Base-by-base conservation (phyloP, 176 grass and related monocot genomes). In the Coix lacrymajobi region DNA sequence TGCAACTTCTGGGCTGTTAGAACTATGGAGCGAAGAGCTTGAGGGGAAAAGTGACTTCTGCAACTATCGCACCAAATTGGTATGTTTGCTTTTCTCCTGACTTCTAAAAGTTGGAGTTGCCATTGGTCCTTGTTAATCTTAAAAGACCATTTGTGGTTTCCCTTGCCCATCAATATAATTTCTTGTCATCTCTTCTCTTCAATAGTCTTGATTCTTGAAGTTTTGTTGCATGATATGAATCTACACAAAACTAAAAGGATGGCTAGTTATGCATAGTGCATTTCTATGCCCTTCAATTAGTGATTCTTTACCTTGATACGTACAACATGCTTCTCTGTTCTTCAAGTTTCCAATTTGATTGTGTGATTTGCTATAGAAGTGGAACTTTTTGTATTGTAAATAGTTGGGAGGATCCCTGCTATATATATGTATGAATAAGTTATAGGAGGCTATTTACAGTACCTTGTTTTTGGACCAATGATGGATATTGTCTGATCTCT, bases 11-110 rank as follows among this genome's bases (percentile, higher is more conserved):
- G 83, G 92, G 8, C 43, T 90, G 58, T 81, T 95, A 80, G 96
- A 98, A 86, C 77, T 95, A 73, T 98, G 92, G 93, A 92, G 78
- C 17, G 89, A 98, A 65, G 96, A 98, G 87, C 89, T 98, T 40
- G 93, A 95, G 80, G 89, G 91, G 56, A 98, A 92, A 85, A 92
- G 85, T 73, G 96, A 98, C 45, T 98, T 95, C 62, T 33, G 82
- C 73, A 90, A 95, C 62, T 95, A 98, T 36, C 96, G 93, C 64
- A 86, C 89, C 54, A 98, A 86, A 90, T 64, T 98, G 87, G 96
- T 98, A 93, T 77, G 60, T 80, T 37, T 43, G 83, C 37, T 89
- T 83, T 86, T 69, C 38, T 56, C 4, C 22, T 81, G 78, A 52
- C 65, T 44, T 81, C 20, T 71, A 34, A 30, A 76, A 17, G 56